Base-by-base conservation (phyloP, 768 basidiomycete species). In the Agaricus sinodeliciosus region DNA sequence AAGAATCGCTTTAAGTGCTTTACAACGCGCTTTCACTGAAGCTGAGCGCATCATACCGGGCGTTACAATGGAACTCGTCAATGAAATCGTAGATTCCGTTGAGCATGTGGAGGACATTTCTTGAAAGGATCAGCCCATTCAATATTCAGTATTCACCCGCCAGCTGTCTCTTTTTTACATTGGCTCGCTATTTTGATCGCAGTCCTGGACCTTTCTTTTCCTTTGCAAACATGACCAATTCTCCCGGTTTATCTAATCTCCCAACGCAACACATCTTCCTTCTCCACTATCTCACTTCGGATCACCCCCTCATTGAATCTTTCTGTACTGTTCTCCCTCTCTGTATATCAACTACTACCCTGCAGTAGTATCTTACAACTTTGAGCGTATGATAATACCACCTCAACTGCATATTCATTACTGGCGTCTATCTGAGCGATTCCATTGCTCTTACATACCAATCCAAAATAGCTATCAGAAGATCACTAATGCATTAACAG, bases 41-140 rank as follows among this genome's bases (percentile, higher is more conserved):
- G 94, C 94, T 11, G 96, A 99, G 71, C 78, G 89, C 55, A 86
- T 92, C 51, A 96, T 98, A 59, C 96, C 96, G 7, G 96, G 96
- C 4, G 85, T 99, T 27, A 90, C 93, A 19, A 73, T 89, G 70
- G 95, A 95, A 55, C 76, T 97, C 45, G 89, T 96, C 49, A 89
- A 91, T 63, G 94, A 96, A 70, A 92, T 94, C 58, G 90, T 93
- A 19, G 90, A 94, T 65, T 91, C 90, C 12, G 90, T 94, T 15
- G 90, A 94, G 64, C 89, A 87, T 58, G 89, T 93, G 36, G 89
- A 90, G 57, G 90, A 91, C 25, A 82, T 84, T 41, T 77, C 74
- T 68, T 83, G 69, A 73, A 55, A 57, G 41, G 9, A 42, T 19
- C 44, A 25, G 18, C 31, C 45, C 40, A 43, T 15, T 27, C 26